Conservation (phyloP, 441 rosid genomes). For the Gossypium gossypioides region DNA sequence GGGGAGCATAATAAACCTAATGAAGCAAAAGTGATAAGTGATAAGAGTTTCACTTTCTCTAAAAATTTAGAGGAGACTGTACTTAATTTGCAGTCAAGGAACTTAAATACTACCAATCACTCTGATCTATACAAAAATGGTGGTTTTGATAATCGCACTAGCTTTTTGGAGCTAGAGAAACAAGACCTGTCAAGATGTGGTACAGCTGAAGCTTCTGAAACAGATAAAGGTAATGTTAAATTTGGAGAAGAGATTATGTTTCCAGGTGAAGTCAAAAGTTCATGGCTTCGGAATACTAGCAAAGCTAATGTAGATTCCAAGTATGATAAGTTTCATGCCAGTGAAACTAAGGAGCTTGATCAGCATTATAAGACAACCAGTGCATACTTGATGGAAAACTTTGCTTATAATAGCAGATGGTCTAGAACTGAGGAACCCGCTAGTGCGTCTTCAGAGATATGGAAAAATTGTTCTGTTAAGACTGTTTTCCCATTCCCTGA, state of each 20-base stretch:
- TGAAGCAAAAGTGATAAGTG: slow-evolving; percentile 31
- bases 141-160: slow-evolving; percentile 22
- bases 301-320: slow-evolving; percentile 37
- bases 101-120: slow-evolving; percentile 43
- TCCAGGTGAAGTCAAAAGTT: slow-evolving; percentile 42
- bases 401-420: slow-evolving; percentile 43
- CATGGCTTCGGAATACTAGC: slow-evolving; percentile 48
- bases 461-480: slow-evolving; percentile 76
- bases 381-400: slow-evolving; percentile 27
- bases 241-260: slow-evolving; percentile 46
- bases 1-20: slow-evolving; percentile 38
- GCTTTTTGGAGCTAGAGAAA: slow-evolving; percentile 21
- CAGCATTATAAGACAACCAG: slow-evolving; percentile 28
- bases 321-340: slow-evolving; percentile 26
- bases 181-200: slow-evolving; percentile 29
- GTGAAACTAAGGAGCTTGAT: slow-evolving; percentile 39
- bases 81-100: slow-evolving; percentile 54
- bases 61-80: slow-evolving; percentile 37
- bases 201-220: slow-evolving; percentile 18
- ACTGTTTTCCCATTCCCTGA: slow-evolving; percentile 58
- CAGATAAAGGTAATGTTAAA: slow-evolving; percentile 36
- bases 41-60: slow-evolving; percentile 35
- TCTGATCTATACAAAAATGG: slow-evolving; percentile 37
- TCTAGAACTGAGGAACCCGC: slow-evolving; percentile 38
- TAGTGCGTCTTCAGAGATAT: slow-evolving; percentile 38